Conservation (phyloP, 2,329 filamentous ascomycete genomes). For the Cryphonectria naterciae region DNA sequence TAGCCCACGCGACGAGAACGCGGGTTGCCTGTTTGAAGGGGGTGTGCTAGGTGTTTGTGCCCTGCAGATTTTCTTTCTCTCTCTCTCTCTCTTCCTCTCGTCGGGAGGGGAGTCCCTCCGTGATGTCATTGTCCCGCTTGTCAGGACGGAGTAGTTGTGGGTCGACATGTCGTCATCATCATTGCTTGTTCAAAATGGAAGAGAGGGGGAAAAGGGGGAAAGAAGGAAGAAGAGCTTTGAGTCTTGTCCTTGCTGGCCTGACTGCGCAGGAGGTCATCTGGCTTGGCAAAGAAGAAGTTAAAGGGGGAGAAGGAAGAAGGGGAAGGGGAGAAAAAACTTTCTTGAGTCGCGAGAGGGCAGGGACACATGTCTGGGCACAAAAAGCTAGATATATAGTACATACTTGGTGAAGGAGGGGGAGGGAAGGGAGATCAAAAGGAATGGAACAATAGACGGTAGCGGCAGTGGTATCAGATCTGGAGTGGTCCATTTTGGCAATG, state of each 20-base stretch:
- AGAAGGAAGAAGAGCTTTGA: too few species aligned
- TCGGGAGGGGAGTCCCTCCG: not conserved
- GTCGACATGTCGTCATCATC: conserved; percentile 9
- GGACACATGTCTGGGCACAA: too few species aligned
- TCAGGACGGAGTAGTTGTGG: not conserved
- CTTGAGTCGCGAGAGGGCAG: not conserved
- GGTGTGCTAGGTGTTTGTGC: not conserved
- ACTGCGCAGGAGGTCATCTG: not conserved
- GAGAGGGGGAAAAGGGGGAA: not conserved
- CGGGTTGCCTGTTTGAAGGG: not conserved
- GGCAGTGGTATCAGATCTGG: not conserved
- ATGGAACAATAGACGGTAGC: not conserved
- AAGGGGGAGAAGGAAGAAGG: not conserved
- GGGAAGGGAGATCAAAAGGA: not conserved
- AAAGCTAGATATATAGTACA: not conserved
- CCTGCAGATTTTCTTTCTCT: not conserved
- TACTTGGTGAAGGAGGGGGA: not conserved
- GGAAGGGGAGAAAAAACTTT: not conserved
- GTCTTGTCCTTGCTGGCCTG: not conserved
- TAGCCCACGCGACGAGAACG: not conserved
- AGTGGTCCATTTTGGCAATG: conserved; percentile 9
- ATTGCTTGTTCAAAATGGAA: not conserved
- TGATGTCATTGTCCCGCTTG: conserved; percentile 9
- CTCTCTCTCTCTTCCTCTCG: not conserved
- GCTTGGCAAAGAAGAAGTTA: not conserved